phyloP scores from a whole-genome alignment of 257 asterid genomes.

The Cinchona pubescens region DNA sequence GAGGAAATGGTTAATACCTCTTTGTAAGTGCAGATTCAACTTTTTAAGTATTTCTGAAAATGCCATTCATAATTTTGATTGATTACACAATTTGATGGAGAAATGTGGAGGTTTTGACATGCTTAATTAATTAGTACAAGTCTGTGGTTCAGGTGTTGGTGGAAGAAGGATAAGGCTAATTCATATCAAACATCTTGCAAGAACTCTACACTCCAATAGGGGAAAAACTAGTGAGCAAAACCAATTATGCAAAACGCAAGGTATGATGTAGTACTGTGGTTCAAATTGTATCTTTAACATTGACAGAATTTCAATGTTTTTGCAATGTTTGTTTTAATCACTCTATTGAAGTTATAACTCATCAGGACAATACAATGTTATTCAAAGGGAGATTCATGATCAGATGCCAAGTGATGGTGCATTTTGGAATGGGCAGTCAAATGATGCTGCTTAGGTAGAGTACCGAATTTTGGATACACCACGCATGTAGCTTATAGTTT shows the following conservation, averaged over 20 bases:
- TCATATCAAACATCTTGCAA: constrained; percentile 36
- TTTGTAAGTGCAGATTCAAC: constrained; percentile 17
- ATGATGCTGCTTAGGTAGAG: neutral
- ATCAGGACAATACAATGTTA: neutral
- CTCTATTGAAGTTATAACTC: neutral
- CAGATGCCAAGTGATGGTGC: neutral
- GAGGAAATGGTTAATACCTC: constrained; percentile 11
- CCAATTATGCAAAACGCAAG: constrained; percentile 6
- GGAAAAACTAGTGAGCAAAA: neutral
- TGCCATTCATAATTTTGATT: neutral
- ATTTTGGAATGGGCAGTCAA: neutral
- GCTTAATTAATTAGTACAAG: neutral
- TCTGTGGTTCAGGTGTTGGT: constrained; percentile 20
- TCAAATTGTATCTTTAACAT: neutral
- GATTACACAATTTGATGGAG: neutral
- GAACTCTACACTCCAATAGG: constrained; percentile 24
- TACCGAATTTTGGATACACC: neutral
- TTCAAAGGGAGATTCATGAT: neutral
- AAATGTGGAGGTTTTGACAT: too few relatives aligned
- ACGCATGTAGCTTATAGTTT: neutral
- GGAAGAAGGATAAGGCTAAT: constrained; percentile 23
- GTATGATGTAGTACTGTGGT: neutral
- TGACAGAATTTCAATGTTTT: neutral
- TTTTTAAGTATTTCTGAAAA: neutral
- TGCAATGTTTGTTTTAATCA: neutral